Base-by-base conservation (phyloP, 148 eudicot genomes). In the Nepenthes mirabilis region DNA sequence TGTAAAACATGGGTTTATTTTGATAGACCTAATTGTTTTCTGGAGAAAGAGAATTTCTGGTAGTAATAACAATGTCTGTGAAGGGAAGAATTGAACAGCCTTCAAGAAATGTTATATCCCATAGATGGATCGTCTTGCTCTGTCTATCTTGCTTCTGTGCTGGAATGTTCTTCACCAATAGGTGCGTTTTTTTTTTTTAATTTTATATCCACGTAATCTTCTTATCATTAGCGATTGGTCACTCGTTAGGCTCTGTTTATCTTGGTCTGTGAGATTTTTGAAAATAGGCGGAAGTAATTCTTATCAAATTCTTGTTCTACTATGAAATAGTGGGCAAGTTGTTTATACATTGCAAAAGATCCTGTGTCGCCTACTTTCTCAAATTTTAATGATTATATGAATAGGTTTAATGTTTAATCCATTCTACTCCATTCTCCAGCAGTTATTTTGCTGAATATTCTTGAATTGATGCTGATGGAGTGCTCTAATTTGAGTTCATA, bases 91-190 rank as follows among this genome's bases (percentile, higher is more conserved):
- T 45, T 23, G 70, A 60, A 45, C 47, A 34, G 68, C 56, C 47
- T 12, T 61, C 78, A 11, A 71, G 73, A 34, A 74, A 61, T 69
- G 58, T 55, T 45, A 53, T 74, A n/a, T 74, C 79, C 34, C 67
- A 71, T 33, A 70, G 37, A 64, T 74, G 75, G 79, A 68, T 71
- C 49, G 59, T 74, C 2, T 74, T 67, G 23, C 73, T 78, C 47
- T 78, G 82, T 52, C 56, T 75, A 57, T 67, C 58, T 37, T 57
- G 76, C 64, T 78, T 78, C 50, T 78, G 68, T 58, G 70, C 66
- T 13, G 79, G 82, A 51, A 60, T 74, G 70, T 47, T 78, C 72
- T 71, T 78, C 74, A 74, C 82, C 14, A 62, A 68, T 33, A 68
- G 79, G 82, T 74, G 47, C 34, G 61, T 8, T 9, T 33, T 2